A percentile compares a stretch with the other conserved stretches of the same genome.
phyloP scores from a whole-genome alignment of 1,284 basidiomycete genomes.

The Microbotryum intermedium region DNA sequence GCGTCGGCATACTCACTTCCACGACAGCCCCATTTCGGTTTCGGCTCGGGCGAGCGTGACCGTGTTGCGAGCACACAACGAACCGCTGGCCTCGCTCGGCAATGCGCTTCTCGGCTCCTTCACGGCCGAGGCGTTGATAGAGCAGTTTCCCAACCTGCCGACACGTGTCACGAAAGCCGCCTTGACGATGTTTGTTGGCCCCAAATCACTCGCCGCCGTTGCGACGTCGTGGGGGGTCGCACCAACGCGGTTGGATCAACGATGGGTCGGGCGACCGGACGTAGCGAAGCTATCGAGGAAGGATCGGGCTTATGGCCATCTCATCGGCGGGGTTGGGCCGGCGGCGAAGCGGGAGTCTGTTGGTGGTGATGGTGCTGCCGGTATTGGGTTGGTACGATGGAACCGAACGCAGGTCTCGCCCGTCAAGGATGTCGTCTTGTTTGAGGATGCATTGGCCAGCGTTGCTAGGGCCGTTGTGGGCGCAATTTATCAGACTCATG shows the following conservation, averaged over 20 bases:
- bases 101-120: constrained; percentile 88
- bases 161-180: constrained; percentile 80
- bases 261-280: constrained; percentile 37
- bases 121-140: constrained; percentile 72
- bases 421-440: constrained; percentile 26
- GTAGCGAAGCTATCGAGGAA: constrained; percentile 48
- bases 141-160: constrained; percentile 81
- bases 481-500: constrained; percentile 47
- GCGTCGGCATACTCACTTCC: constrained; percentile 32
- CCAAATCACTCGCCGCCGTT: constrained; percentile 68
- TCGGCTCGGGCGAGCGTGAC: constrained; percentile 38
- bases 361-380: constrained; percentile 27
- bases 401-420: constrained; percentile 30
- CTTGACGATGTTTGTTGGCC: constrained; percentile 82
- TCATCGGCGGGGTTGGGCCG: constrained; percentile 26
- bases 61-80: constrained; percentile 58
- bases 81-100: constrained; percentile 67
- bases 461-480: constrained; percentile 47
- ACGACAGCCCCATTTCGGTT: constrained; percentile 49
- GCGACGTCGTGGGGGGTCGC: constrained; percentile 47
- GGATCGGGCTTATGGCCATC: constrained; percentile 29
- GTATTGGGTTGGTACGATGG: constrained; percentile 39
- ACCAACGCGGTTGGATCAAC: constrained; percentile 48
- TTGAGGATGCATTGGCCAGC: constrained; percentile 40
- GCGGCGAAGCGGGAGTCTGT: constrained; percentile 10